Percentiles rank a stretch among this genome's conserved stretches.
These are phyloP conservation scores for Penicillium nucicola DNA, from an alignment of 495 filamentous ascomycete species.

Conservation along the genomic window DNA sequence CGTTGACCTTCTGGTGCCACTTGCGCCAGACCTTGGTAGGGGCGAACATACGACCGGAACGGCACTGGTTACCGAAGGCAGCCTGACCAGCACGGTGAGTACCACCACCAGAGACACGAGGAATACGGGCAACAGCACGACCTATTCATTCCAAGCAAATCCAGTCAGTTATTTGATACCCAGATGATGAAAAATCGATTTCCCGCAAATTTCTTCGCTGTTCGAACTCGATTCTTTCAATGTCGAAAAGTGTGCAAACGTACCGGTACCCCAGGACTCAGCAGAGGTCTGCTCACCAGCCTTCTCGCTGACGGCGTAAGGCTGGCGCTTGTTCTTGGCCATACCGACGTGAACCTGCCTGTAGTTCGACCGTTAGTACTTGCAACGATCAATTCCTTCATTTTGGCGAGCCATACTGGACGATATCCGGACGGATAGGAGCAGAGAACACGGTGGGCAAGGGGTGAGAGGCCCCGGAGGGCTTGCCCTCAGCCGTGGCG, in stretches of 20 bases:
- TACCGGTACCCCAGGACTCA: conserved; percentile 99
- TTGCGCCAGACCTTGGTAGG: conserved; percentile 99
- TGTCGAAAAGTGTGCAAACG: conserved; percentile 43
- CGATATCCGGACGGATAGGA: conserved; percentile 97
- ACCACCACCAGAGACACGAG: conserved; percentile 99
- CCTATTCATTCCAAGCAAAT: conserved; percentile 48
- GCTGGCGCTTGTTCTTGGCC: conserved; percentile 99
- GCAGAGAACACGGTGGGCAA: conserved; percentile 92
- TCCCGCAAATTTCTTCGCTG: conserved; percentile 9
- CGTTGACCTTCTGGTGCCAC: conserved; percentile 99
- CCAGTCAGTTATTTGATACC: conserved; percentile 20
- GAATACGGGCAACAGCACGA: conserved; percentile 99
- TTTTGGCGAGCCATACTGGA: conserved; percentile 62
- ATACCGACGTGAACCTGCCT: conserved; percentile 93
- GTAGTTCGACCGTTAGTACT: conserved; percentile 38
- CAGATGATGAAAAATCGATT: background rate
- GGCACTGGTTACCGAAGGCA: conserved; percentile 99
- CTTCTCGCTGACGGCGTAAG: conserved; percentile 99
- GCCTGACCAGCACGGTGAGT: conserved; percentile 99
- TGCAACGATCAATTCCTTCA: conserved; percentile 12
- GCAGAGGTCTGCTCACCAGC: conserved; percentile 99
- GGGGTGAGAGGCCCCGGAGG: conserved; percentile 80
- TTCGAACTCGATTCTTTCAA: conserved; percentile 7
- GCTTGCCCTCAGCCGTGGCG: conserved; percentile 84
- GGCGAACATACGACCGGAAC: conserved; percentile 99